These are phyloP conservation scores for Juglanconis oblonga DNA, from an alignment of 2,329 filamentous ascomycete genomes.

Conservation along the genomic window DNA sequence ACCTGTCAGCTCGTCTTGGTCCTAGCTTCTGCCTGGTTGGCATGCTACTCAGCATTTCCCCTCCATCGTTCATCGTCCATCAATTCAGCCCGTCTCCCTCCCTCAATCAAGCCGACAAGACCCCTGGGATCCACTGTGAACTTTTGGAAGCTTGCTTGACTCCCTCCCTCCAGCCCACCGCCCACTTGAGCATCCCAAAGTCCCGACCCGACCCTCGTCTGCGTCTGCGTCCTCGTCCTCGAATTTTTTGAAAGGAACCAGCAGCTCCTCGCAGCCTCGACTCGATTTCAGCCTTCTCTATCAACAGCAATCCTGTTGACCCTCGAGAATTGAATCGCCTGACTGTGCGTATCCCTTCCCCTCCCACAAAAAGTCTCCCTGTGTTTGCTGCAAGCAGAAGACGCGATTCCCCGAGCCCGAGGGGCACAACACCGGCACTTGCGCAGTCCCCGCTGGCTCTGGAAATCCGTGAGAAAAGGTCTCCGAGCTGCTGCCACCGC, in stretches of 20 bases:
- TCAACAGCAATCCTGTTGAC: slow-evolving; percentile 1
- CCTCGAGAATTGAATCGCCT: not conserved
- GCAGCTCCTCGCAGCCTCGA: not conserved
- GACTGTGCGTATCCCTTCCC: slow-evolving; percentile 8
- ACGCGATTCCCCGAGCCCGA: slow-evolving; percentile 6
- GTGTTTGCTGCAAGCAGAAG: not conserved
- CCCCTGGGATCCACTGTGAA: not conserved
- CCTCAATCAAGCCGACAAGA: not conserved
- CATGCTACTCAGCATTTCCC: slow-evolving; percentile 17
- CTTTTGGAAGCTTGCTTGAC: slow-evolving; percentile 17
- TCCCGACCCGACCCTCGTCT: not conserved
- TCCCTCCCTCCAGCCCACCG: slow-evolving; percentile 12
- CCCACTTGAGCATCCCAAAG: slow-evolving; percentile 12
- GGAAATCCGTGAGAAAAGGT: not conserved
- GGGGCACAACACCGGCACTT: slow-evolving; percentile 3
- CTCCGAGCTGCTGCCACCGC: slow-evolving; percentile 3
- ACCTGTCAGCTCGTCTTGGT: not conserved
- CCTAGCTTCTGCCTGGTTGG: not conserved
- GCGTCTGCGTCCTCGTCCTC: slow-evolving; percentile 14
- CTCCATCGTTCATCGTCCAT: slow-evolving; percentile 2
- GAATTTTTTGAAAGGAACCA: slow-evolving; percentile 17
- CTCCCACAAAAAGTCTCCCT: not conserved
- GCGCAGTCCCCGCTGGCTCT: not conserved
- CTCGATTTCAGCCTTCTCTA: not conserved
- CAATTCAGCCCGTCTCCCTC: not conserved